Conservation (phyloP, 2,329 filamentous ascomycete genomes). For the Pseudogymnoascus sp. region DNA sequence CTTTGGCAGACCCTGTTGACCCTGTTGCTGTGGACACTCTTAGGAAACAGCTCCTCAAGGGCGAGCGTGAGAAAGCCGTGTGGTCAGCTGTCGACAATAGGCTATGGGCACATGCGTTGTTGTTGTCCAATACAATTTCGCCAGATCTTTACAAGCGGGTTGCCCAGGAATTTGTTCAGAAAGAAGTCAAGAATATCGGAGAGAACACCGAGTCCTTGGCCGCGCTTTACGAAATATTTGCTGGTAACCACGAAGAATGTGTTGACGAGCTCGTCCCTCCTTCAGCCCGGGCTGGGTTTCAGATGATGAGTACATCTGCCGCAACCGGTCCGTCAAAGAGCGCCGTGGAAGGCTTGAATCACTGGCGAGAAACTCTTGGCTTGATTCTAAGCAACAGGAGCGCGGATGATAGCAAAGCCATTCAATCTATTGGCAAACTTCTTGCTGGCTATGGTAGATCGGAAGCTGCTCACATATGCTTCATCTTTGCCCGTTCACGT, state of each 20-base stretch:
- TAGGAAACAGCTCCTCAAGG: conserved; percentile 64
- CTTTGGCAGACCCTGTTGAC: conserved; percentile 62
- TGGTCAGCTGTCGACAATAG: conserved; percentile 91
- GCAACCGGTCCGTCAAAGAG: conserved; percentile 58
- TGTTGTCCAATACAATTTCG: conserved; percentile 73
- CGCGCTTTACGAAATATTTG: conserved; percentile 86
- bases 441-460: conserved; percentile 78
- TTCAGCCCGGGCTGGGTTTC: conserved; percentile 84
- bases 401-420: conserved; percentile 65
- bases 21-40: conserved; percentile 62
- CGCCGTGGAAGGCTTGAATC: conserved; percentile 76
- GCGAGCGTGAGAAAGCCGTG: conserved; percentile 83
- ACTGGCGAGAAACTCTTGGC: conserved; percentile 86
- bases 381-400: conserved; percentile 86
- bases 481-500: conserved; percentile 69
- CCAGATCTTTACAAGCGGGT: conserved; percentile 86
- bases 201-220: conserved; percentile 81
- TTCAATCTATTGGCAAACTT: conserved; percentile 74
- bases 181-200: conserved; percentile 79
- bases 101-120: conserved; percentile 92
- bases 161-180: conserved; percentile 87
- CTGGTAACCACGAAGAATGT: conserved; percentile 88
- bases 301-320: conserved; percentile 74
- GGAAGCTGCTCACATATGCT: conserved; percentile 92
- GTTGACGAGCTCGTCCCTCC: conserved; percentile 92